Evolutionary conservation across 768 basidiomycete species (phyloP).

Genomic region (Suillus tomentosus): DNA sequence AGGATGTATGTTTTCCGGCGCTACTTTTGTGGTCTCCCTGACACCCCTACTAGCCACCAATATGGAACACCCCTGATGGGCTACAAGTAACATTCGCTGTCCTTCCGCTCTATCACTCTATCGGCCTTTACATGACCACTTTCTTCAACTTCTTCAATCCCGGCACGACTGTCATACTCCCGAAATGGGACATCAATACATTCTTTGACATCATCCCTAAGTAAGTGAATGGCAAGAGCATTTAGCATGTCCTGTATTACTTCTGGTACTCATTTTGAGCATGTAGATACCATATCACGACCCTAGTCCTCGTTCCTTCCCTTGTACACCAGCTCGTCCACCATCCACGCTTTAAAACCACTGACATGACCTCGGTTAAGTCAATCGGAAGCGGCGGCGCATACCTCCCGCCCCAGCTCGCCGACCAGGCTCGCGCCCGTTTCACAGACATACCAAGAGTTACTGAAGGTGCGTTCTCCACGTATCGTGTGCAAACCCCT

Average conservation of each 20-base stretch:
- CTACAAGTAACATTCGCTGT: conserved; percentile 49
- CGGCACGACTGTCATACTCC: conserved; percentile 48
- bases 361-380: conserved; percentile 50
- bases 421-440: conserved; percentile 35
- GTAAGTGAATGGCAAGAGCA: conserved; percentile 35
- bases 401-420: conserved; percentile 56
- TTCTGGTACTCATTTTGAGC: not conserved
- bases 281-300: conserved; percentile 51
- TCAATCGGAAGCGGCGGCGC: conserved; percentile 52
- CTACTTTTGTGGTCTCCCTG: conserved; percentile 46
- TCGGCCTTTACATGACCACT: conserved; percentile 50
- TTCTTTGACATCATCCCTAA: conserved; percentile 53
- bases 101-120: conserved; percentile 64
- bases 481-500: not conserved
- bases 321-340: conserved; percentile 58
- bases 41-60: conserved; percentile 41
- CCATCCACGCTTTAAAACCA: conserved; percentile 41
- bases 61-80: conserved; percentile 39
- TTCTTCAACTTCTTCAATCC: conserved; percentile 48
- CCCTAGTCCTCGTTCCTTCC: conserved; percentile 53
- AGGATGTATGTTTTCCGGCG: conserved; percentile 46
- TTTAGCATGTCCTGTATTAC: not conserved
- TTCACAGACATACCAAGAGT: conserved; percentile 33
- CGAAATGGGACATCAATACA: conserved; percentile 53
- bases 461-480: conserved; percentile 42